Evolutionary conservation across 169 alveolate species (phyloP).

Genomic region (Pseudocohnilembus persalinus): DNA sequence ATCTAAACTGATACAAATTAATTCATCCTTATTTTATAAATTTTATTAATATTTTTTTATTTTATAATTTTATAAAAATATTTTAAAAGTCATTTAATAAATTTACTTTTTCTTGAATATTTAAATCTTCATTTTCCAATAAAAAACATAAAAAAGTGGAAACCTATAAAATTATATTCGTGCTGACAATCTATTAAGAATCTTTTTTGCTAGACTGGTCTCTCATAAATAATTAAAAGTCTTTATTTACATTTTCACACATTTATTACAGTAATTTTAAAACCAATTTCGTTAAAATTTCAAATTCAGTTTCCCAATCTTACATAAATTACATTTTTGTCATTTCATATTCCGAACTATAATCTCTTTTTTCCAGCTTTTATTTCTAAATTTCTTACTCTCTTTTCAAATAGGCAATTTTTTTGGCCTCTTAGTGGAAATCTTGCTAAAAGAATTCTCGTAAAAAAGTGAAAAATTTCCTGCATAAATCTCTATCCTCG

Average conservation of each 20-base stretch:
- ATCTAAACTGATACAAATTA: neutral
- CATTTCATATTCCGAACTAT: neutral
- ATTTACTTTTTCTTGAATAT: neutral
- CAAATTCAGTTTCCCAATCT: neutral
- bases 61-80: no score
- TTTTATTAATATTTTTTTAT: no score
- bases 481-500: neutral
- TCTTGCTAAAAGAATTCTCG: neutral
- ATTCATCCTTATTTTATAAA: neutral
- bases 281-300: constrained; percentile 1
- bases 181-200: neutral
- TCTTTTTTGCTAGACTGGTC: neutral
- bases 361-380: neutral
- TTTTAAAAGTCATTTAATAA: neutral
- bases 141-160: constrained; percentile 21
- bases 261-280: neutral
- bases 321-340: neutral
- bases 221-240: constrained; percentile 18
- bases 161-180: neutral
- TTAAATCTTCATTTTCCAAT: neutral
- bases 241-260: constrained; percentile 21
- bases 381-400: neutral
- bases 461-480: neutral
- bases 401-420: neutral
- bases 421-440: neutral